Evolutionary conservation across 2,329 filamentous ascomycete genomes (phyloP), one percentile per base, ranked within the genome.

Genomic region (Botrytis porri): DNA sequence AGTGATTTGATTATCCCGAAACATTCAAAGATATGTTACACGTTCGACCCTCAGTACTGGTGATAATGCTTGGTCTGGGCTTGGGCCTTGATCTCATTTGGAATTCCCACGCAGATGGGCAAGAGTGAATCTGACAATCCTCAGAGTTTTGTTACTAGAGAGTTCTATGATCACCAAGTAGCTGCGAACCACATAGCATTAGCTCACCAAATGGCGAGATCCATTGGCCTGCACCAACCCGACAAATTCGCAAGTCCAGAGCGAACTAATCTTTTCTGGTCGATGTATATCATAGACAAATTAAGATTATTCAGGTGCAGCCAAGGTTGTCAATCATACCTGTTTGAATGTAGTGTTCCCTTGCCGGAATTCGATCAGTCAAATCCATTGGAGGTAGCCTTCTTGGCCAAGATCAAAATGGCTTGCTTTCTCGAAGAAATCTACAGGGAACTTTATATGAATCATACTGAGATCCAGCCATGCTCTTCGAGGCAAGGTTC

Each of bases 221-320:
- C 64, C 22, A 67, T 67, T n/a, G 29, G 64, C 8, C 35, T 67
- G 25, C 64, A 67, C 57, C n/a, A 67, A 37, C 43, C n/a, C 4
- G 43, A 29, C 3, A 22, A 18, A 45, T 32, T 16, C 22, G 22
- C 4, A 39, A 54, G 25, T 48, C 35, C 64, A 57, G 32, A 67
- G 43, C 29, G 22, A 29, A 57, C 7, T 4, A 67, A 48, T 8
- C 25, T 57, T 16, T 67, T 67, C 64, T 67, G 18, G 43, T 45
- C 64, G 18, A 67, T 67, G 32, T 67, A 35, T 45, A 57, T 67
- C 39, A 35, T 20, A 35, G 45, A 48, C 14, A 54, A 67, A 20
- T 12, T 32, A 67, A 67, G 45, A 16, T 10, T 54, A 3, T 57
- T 35, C 32, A 39, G 35, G 9, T 67, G 64, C 14, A 39, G 16